Conservation (phyloP, 108 stramenopile genomes). For the Nannochloropsis oceanica region DNA sequence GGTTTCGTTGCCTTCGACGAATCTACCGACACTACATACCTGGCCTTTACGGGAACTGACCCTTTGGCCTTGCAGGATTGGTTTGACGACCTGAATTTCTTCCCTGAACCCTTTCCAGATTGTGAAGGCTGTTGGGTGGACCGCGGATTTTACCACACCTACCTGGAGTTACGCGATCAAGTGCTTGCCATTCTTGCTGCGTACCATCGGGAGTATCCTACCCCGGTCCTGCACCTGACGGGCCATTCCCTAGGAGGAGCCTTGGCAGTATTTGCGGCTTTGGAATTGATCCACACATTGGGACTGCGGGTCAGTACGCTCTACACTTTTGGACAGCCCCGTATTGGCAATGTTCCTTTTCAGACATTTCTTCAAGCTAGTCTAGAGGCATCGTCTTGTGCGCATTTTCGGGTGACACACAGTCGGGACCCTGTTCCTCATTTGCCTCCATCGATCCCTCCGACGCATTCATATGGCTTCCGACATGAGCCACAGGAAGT, state of each 20-base stretch:
- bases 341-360: neutral
- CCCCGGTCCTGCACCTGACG: neutral
- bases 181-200: neutral
- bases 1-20: neutral
- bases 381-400: neutral
- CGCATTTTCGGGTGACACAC: neutral
- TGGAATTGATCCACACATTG: neutral
- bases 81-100: neutral
- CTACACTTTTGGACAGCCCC: neutral
- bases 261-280: neutral
- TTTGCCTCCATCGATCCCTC: neutral
- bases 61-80: neutral
- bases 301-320: neutral
- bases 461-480: neutral
- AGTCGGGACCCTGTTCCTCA: neutral
- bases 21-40: neutral
- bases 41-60: neutral
- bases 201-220: neutral
- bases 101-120: neutral
- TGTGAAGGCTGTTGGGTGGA: neutral
- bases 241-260: neutral
- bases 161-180: neutral
- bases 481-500: neutral
- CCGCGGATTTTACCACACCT: neutral
- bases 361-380: neutral